Evolutionary conservation across 2,329 filamentous ascomycete species (phyloP), one percentile per base, ranked within the genome.

Genomic region (Pestalotiopsis fici): DNA sequence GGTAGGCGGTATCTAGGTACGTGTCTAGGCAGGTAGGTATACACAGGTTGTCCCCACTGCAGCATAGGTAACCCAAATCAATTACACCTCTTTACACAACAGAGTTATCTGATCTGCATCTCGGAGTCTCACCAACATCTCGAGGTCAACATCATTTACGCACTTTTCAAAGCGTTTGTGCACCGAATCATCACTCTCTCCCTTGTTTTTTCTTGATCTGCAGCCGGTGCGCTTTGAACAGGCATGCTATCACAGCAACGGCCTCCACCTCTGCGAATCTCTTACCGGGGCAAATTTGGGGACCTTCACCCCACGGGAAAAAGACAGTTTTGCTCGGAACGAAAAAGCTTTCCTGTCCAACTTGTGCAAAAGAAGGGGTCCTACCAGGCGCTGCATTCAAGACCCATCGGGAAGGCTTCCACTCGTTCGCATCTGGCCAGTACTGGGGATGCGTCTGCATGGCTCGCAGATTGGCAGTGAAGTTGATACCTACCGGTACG

Each of bases 231-330:
- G 21, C 55, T 3, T 31, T 57, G 59, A 21, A 61, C 28, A 61
- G 2, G 27, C 6, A 66, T 2, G 72, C 74, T 3, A 74, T 12
- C 3, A 71, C 71, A 1, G 70, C 74, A 1, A 71, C 70, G 0
- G 43, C 69, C 39, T 74, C 69, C 0, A 74, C 72, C 65, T 68
- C 69, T 25, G 71, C 62, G 50, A 74, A 74, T 31, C 72, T 71
- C 50, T 65, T 73, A 9, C 68, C 68, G 2, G 72, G 71, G 56
- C 71, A 74, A 39, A 68, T 69, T 55, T 72, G 72, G 0, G 71
- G 71, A 3, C 70, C 71, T 7, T 71, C 71, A 4, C 67, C 68
- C 70, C 71, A 74, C 2, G 72, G 69, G 9, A 74, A 69, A 23
- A 70, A 73, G 5, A 66, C 69, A 2, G 59, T 28, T 50, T 67